Base-by-base conservation (phyloP, 257 asterid genomes). In the Haberlea rhodopensis region DNA sequence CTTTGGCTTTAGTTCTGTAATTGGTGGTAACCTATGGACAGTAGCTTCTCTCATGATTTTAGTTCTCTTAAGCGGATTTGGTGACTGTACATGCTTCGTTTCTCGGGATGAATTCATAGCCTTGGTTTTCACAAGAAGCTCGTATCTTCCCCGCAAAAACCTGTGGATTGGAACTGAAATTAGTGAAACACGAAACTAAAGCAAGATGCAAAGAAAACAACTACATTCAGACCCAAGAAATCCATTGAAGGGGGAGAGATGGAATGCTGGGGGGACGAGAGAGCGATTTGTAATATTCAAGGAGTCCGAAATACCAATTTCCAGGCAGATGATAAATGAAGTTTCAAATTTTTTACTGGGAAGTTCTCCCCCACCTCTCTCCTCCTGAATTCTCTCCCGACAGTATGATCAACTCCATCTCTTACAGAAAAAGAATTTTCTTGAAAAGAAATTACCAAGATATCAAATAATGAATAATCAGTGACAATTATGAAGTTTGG, bases 81-180 rank as follows among this genome's bases (percentile, higher is more conserved):
- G 29, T 16, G 57, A 69, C 5, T 56, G 59, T 18, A 55, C 62
- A 53, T 16, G 45, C 40, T 73, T 75, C 49, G 63, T 76, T 45
- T 71, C 78, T 26, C 58, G 71, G 4, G 40, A 64, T 8, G 66
- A 67, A 53, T 57, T 45, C 57, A 53, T 0, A 11, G 76, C 65
- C 74, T 78, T 82, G 4, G 71, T 61, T 67, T 78, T 73, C 66
- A 71, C 8, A 5, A 88, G 70, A 78, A 76, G 80, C 5, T 76
- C 76, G 22, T 54, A 72, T 71, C 88, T 86, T 71, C 57, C 79
- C 16, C 81, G 85, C 67, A 88, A 60, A 65, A 87, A 81, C 61
- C 97, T 90, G 78, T 51, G 56, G 53, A 66, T 53, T 34, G 52
- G 23, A 45, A 26, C 9, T 26, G 43, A 43, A 34, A 53, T 72